phyloP scores from a whole-genome alignment of 768 basidiomycete genomes.

The Scleroderma citrinum region DNA sequence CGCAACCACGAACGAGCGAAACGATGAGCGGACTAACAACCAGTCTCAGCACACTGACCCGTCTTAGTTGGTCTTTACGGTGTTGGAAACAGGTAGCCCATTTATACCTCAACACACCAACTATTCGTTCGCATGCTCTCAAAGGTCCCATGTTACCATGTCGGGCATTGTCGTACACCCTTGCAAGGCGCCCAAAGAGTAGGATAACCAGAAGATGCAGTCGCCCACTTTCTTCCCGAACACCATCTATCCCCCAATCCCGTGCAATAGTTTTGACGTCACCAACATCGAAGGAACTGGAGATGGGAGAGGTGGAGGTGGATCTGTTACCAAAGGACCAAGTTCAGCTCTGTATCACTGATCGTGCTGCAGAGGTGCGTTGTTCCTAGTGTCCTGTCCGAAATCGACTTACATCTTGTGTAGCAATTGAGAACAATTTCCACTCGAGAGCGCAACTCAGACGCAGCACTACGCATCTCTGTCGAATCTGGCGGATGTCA shows the following conservation, averaged over 20 bases:
- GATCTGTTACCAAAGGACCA: conserved; percentile 50
- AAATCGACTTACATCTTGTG: conserved; percentile 1
- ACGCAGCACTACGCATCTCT: conserved; percentile 69
- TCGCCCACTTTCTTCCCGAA: conserved; percentile 7
- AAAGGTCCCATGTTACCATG: no score
- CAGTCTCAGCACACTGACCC: neutral
- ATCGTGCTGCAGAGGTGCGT: conserved; percentile 70
- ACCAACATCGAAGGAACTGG: conserved; percentile 49
- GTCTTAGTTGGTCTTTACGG: neutral
- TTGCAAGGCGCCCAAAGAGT: neutral
- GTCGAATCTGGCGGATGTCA: conserved; percentile 97
- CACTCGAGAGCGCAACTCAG: conserved; percentile 51
- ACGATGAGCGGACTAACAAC: neutral
- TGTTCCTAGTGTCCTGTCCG: neutral
- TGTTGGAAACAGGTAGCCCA: conserved; percentile 1
- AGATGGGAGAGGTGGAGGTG: conserved; percentile 58
- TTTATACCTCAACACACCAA: neutral
- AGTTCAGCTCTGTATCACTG: conserved; percentile 55
- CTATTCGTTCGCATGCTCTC: conserved; percentile 5
- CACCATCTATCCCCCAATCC: conserved; percentile 38
- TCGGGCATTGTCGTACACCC: neutral
- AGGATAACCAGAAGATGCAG: conserved; percentile 3
- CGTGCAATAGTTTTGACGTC: conserved; percentile 45
- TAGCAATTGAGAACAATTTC: conserved; percentile 79
- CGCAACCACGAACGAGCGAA: neutral